phyloP scores from a whole-genome alignment of 1,284 basidiomycete genomes.

The Inonotus obliquus region DNA sequence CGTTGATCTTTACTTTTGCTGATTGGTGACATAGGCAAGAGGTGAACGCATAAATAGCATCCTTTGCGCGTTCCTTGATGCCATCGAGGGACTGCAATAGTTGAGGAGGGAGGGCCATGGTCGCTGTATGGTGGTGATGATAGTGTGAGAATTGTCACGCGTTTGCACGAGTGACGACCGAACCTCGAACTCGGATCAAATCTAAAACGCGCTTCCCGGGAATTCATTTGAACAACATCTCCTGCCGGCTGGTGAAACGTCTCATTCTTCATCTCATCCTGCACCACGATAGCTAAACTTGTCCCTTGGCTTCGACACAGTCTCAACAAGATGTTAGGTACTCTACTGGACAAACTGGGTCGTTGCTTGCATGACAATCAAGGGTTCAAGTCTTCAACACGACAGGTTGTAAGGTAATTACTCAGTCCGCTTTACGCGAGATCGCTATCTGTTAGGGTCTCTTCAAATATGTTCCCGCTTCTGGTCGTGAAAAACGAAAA shows the following conservation, averaged over 20 bases:
- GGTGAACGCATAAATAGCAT: conserved; percentile 73
- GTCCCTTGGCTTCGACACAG: too few relatives aligned
- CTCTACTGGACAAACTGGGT: too few relatives aligned
- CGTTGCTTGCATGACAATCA: too few relatives aligned
- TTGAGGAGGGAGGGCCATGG: conserved; percentile 12
- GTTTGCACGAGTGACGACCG: neutral
- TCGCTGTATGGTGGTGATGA: neutral
- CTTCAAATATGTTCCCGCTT: neutral
- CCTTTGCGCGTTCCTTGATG: conserved; percentile 70
- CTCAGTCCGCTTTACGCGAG: neutral
- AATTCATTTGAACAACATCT: neutral
- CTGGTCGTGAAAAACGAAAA: neutral
- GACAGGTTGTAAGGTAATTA: neutral
- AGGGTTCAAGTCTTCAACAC: too few relatives aligned
- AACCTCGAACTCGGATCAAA: neutral
- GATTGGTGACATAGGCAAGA: conserved; percentile 77
- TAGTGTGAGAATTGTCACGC: conserved; percentile 2
- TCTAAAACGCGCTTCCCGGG: neutral
- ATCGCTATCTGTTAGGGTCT: neutral
- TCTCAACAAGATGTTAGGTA: too few relatives aligned
- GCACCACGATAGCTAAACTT: neutral
- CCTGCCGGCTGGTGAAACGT: neutral
- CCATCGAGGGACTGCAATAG: conserved; percentile 47
- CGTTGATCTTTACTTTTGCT: conserved; percentile 89
- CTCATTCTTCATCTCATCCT: neutral